Evolutionary conservation across 345 rosid genomes (phyloP), one percentile per base, ranked within the genome.

Genomic region (Heritiera fomes): DNA sequence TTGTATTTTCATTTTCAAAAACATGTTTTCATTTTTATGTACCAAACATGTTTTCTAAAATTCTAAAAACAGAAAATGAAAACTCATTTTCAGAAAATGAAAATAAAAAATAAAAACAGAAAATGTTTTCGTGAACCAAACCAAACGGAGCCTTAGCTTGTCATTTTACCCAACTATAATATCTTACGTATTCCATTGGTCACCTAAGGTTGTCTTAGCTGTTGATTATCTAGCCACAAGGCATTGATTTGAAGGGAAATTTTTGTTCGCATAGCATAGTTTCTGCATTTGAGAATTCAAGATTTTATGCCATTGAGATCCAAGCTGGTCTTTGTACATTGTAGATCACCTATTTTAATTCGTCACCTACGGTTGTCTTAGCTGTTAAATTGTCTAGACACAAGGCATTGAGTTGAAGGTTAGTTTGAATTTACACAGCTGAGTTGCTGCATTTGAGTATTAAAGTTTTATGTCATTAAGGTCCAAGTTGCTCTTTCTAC

Each of bases 201-300:
- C 72, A 8, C 47, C 52, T 43, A n/a, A 67, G 72, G 52, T 43
- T n/a, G 15, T 23, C 52, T 11, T 67, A 20, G 47, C 72, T 43
- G 47, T 67, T 67, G 72, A 43, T 67, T 67, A 32, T 67, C 32
- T 67, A 20, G 72, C 32, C 32, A 67, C 32, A 43, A 43, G 32
- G 14, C 52, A 18, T 67, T 18, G 15, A 20, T n/a, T 28, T 10
- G 32, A 67, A 67, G 52, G 72, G 52, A 43, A n/a, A 43, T 18
- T 67, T 67, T 34, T 43, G 18, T 43, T 67, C n/a, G 38, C 46
- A 43, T n/a, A 43, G 28, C 50, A n/a, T 30, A 43, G 53, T 5
- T 67, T 1, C 23, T 64, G 69, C 69, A 34, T 34, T 38, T 62
- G 43, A 62, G 43, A 32, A 32, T 32, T 64, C 40, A 14, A 34